These are phyloP conservation scores for Solanum rostratum DNA, from an alignment of 257 asterid species.

Conservation along the genomic window DNA sequence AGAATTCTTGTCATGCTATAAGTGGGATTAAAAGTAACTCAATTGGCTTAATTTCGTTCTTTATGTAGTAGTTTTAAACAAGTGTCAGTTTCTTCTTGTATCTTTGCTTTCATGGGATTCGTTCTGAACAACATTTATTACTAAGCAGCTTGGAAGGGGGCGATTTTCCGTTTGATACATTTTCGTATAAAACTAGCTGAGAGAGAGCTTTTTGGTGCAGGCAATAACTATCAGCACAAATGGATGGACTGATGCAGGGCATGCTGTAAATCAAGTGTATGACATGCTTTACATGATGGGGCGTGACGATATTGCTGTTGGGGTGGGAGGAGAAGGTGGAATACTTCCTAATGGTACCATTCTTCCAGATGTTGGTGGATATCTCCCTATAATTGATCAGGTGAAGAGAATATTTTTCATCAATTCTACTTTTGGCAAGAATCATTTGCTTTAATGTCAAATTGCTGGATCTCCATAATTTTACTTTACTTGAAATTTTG, in stretches of 20 bases:
- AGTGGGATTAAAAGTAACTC: neutral
- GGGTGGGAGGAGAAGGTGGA: conserved; percentile 90
- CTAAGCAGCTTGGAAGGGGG: neutral
- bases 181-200: neutral
- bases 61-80: neutral
- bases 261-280: conserved; percentile 68
- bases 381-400: conserved; percentile 81
- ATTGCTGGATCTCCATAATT: neutral
- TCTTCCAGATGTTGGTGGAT: conserved; percentile 70
- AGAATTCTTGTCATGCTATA: neutral
- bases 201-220: conserved; percentile 23
- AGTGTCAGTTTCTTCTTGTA: neutral
- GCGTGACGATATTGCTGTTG: conserved; percentile 74
- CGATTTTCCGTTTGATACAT: neutral
- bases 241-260: conserved; percentile 77
- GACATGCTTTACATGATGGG: conserved; percentile 92
- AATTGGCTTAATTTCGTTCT: neutral
- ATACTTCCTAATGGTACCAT: conserved; percentile 65
- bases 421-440: neutral
- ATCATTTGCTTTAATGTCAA: neutral
- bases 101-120: neutral
- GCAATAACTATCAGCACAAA: conserved; percentile 68
- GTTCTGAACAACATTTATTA: neutral
- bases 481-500: neutral
- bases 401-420: conserved; percentile 7